phyloP scores from a whole-genome alignment of 2,329 filamentous ascomycete genomes.

The Plectosphaerella plurivora region DNA sequence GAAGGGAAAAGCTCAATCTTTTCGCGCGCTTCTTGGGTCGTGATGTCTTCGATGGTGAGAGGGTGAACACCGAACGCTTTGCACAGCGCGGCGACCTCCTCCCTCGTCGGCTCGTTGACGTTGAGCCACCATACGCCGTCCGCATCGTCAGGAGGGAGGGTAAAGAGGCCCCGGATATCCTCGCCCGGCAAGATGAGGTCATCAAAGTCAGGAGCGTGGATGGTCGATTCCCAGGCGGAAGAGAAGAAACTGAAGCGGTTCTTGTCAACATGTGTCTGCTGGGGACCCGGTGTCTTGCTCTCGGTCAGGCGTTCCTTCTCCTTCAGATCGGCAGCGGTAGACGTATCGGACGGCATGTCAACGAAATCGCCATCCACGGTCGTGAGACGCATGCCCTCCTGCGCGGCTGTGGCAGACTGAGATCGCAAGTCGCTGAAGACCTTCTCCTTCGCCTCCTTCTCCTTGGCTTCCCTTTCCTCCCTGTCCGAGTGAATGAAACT shows the following conservation, averaged over 20 bases:
- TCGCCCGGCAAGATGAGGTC: constrained; percentile 87
- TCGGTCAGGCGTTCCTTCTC: constrained; percentile 42
- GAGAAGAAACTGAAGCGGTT: constrained; percentile 97
- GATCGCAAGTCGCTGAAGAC: constrained; percentile 60
- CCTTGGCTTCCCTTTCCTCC: constrained; percentile 43
- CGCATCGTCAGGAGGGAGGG: constrained; percentile 54
- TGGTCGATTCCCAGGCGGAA: constrained; percentile 87
- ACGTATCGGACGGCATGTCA: constrained; percentile 44
- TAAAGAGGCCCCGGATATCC: constrained; percentile 82
- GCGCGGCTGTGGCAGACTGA: constrained; percentile 21
- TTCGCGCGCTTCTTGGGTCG: constrained; percentile 90
- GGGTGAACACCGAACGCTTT: constrained; percentile 95
- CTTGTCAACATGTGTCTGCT: constrained; percentile 45
- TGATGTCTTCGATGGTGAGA: constrained; percentile 93
- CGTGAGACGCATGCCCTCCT: constrained; percentile 30
- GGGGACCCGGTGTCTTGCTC: constrained; percentile 21
- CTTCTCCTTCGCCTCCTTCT: constrained; percentile 40
- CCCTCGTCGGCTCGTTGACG: constrained; percentile 82
- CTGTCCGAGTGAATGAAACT: constrained; percentile 72
- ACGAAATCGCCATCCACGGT: constrained; percentile 55
- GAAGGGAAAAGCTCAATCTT: constrained; percentile 97
- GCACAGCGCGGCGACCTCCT: constrained; percentile 83
- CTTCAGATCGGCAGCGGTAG: constrained; percentile 24
- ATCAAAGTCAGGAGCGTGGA: constrained; percentile 84
- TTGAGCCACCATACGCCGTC: constrained; percentile 99